phyloP scores from a whole-genome alignment of 2,329 filamentous ascomycete species.

The Tolypocladium inflatum region DNA sequence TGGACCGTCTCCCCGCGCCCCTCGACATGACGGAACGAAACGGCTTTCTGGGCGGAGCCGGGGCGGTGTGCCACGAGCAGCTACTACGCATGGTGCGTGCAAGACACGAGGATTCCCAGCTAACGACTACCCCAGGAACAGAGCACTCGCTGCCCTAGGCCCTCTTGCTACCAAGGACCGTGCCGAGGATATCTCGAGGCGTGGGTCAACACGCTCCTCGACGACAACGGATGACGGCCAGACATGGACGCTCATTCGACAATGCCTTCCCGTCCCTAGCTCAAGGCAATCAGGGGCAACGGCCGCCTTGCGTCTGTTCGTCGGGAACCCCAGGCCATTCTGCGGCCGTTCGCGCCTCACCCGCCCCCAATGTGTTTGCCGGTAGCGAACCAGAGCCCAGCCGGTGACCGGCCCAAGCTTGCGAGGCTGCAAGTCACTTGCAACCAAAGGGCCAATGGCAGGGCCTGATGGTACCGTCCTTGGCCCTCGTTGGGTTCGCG shows the following conservation, averaged over 20 bases:
- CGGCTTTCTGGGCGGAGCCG: neutral
- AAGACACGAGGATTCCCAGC: neutral
- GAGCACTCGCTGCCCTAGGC: neutral
- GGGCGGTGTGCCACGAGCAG: neutral
- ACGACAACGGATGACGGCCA: neutral
- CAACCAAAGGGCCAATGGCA: neutral
- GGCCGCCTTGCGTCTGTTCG: neutral
- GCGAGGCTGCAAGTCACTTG: neutral
- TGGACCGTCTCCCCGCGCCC: neutral
- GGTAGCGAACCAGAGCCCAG: neutral
- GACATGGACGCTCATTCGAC: neutral
- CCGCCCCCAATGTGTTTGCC: neutral
- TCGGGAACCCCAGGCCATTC: neutral
- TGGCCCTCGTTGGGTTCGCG: neutral
- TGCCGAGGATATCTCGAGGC: neutral
- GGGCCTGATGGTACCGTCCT: neutral
- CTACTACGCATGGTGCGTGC: neutral
- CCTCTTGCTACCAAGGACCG: neutral
- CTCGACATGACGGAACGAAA: neutral
- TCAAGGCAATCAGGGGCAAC: neutral
- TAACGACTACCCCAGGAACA: neutral
- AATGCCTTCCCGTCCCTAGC: neutral
- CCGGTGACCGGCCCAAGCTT: neutral
- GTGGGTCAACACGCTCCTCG: neutral
- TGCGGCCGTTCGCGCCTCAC: neutral